Base-by-base conservation (phyloP, 345 rosid species). In the Aethionema arabicum region DNA sequence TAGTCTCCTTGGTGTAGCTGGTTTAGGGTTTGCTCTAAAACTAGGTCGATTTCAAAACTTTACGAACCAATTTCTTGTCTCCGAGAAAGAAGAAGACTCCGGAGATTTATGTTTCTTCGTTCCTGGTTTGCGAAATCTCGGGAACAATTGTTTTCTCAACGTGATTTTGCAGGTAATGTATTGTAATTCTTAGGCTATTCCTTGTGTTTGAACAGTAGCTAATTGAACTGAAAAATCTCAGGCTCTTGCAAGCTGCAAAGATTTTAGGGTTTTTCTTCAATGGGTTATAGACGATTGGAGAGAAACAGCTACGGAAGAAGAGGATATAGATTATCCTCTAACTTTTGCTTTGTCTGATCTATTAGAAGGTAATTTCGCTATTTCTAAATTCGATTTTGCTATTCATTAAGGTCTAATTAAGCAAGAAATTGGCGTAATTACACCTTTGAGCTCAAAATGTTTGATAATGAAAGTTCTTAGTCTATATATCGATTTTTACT, bases 111-210 rank as follows among this genome's bases (percentile, higher is more conserved):
- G 40, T 7, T 46, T 50, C 56, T 61, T 80, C 13, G 84, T 87
- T 2, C 96, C 96, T 33, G 98, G 96, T 11, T 70, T 89, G 69
- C 84, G 75, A 61, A 92, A 92, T 77, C 86, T 78, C 15, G 96
- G 93, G 4, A 89, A 83, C 57, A 89, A 86, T 57, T 89, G 96
- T 74, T 92, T 89, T 70, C 76, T 89, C 65, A 92, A 89, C 67
- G 96, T 82, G 14, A 76, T 89, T 30, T 73, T 92, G 44, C 98
- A 89, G 95, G 98, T 92, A 58, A 44, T 14, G 5, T 6, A 3
- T 12, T 43, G 15, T n/a, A 11, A 11, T 43, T 43, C 47, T 12
- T 15, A 2, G 7, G 11, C 15, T 52, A 30, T 31, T 59, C n/a
- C 4, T 5, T 47, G 31, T 3, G 45, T 11, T 45, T 52, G 6